These are phyloP conservation scores for Acorus calamus DNA, from an alignment of 106 monocot genomes.

Conservation along the genomic window DNA sequence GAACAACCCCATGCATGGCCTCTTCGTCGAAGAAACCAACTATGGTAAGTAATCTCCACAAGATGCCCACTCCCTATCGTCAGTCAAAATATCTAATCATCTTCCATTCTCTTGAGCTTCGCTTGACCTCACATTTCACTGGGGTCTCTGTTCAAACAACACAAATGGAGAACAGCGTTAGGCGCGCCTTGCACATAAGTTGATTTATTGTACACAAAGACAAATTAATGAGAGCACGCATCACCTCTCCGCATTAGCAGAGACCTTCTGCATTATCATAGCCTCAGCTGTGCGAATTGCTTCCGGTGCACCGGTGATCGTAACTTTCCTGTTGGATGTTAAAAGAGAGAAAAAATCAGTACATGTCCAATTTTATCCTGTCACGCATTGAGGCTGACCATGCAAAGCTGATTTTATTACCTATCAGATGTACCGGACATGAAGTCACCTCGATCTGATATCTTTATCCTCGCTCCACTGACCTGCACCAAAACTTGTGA, in stretches of 20 bases:
- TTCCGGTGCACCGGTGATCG: conserved; percentile 52
- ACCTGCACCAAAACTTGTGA: conserved; percentile 25
- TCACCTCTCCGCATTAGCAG: conserved; percentile 43
- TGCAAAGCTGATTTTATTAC: conserved; percentile 18
- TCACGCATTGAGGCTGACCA: neutral
- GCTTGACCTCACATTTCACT: too few relatives aligned
- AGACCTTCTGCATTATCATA: conserved; percentile 64
- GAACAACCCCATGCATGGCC: too few relatives aligned
- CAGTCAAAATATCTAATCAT: too few relatives aligned
- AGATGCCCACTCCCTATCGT: too few relatives aligned
- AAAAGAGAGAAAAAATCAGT: neutral
- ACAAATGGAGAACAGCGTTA: too few relatives aligned
- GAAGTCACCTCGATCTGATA: conserved; percentile 98
- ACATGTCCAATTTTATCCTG: too few relatives aligned
- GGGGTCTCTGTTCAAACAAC: too few relatives aligned
- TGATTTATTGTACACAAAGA: too few relatives aligned
- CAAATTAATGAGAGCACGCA: neutral
- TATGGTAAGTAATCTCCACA: too few relatives aligned
- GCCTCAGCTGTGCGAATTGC: conserved; percentile 53
- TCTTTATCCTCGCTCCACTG: conserved; percentile 85
- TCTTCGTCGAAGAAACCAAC: too few relatives aligned
- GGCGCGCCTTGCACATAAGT: too few relatives aligned
- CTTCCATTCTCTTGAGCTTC: too few relatives aligned
- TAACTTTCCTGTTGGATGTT: conserved; percentile 44
- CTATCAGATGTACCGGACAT: conserved; percentile 83